Evolutionary conservation across 768 basidiomycete genomes (phyloP), one percentile per base, ranked within the genome.

Genomic region (Suillus spraguei): DNA sequence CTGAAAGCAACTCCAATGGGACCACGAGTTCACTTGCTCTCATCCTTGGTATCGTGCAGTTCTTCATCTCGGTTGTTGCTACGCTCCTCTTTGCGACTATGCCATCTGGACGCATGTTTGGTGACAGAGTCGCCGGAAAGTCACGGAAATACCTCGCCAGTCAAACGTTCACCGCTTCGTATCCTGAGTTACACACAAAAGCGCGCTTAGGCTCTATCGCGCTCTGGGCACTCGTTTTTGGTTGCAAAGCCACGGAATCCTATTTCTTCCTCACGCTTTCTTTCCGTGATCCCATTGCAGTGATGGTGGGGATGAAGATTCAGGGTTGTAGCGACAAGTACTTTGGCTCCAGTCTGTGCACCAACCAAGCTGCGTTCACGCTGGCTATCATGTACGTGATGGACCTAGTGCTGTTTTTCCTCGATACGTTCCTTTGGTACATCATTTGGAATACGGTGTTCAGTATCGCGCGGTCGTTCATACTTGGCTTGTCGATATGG

Each of bases 371-470:
- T 2, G 93, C 92, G 4, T 98, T 99, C 78, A 91, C 97, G 10
- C 78, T 99, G 72, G 87, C 97, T 61, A 91, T 98, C 82, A 99
- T 98, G 97, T 99, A 95, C 74, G 80, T 97, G 81, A 98, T 99
- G 97, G 97, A 99, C 73, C 80, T 99, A 54, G 87, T 91, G 59
- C 85, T 99, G 52, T 99, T 94, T 86, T 99, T 99, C 86, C 83
- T 99, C 77, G 97, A 99, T 80, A 99, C 97, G 8, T 99, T 98
- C 90, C 79, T 99, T 36, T 99, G 97, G 97, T 99, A 96, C 74
- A 96, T 99, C 79, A 98, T 98, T 73, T 98, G 97, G 97, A 98
- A 98, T 77, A 96, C 95, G 11, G 92, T 95, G 62, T 92, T 92
- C 79, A 91, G 89, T 72, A 93, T 96, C 69, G 90, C 82, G 28